Conservation (phyloP, 805 yeast genomes). For the Saccharomyces mikatae region DNA sequence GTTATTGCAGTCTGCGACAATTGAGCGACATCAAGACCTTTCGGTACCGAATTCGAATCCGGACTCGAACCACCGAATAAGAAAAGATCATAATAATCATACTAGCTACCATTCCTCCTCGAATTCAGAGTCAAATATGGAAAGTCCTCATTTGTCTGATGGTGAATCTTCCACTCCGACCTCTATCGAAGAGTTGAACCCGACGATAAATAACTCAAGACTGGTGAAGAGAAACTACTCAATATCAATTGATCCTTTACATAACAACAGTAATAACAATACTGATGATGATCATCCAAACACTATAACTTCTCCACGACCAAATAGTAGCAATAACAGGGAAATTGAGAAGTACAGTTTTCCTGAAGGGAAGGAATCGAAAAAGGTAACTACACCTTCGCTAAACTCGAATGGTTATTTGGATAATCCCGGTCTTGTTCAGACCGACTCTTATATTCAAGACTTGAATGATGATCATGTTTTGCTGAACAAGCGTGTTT, state of each 20-base stretch:
- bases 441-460: conserved; percentile 31
- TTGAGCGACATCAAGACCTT: neutral
- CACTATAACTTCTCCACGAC: conserved; percentile 1
- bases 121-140: conserved; percentile 19
- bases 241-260: conserved; percentile 2
- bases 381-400: neutral
- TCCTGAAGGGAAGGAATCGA: neutral
- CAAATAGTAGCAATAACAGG: neutral
- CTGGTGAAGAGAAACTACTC: neutral
- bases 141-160: conserved; percentile 16
- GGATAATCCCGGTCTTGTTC: conserved; percentile 16
- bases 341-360: neutral
- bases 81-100: neutral
- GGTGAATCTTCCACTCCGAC: conserved; percentile 18
- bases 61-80: neutral
- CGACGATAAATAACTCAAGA: neutral
- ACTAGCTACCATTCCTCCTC: conserved; percentile 16
- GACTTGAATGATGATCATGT: conserved; percentile 29
- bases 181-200: conserved; percentile 11
- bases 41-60: neutral
- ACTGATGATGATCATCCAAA: conserved; percentile 5
- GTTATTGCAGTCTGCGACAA: neutral
- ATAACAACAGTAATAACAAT: neutral
- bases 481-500: conserved; percentile 28
- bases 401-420: conserved; percentile 1